These are phyloP conservation scores for Salicornia ramosissima DNA, from an alignment of 148 eudicot species.

Conservation along the genomic window DNA sequence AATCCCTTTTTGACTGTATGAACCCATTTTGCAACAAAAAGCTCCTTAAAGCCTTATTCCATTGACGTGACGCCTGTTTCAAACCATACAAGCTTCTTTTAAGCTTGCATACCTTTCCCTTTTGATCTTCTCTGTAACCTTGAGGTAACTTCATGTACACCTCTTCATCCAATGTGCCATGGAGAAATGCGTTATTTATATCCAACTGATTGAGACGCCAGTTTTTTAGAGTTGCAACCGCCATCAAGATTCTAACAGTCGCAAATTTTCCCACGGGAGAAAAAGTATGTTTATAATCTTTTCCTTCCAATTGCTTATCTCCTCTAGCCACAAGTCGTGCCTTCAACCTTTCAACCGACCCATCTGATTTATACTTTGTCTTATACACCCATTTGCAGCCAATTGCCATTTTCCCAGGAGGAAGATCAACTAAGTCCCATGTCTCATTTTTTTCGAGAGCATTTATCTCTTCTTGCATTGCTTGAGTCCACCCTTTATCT, in stretches of 20 bases:
- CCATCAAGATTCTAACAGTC: not conserved
- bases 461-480: not conserved
- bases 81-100: not conserved
- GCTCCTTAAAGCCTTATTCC: not conserved
- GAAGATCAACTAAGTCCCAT: not conserved
- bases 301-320: not conserved
- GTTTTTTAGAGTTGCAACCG: not conserved
- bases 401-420: not conserved
- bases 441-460: not conserved
- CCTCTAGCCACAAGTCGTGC: not conserved
- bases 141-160: not conserved
- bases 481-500: not conserved
- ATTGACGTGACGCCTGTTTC: not conserved
- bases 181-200: not conserved
- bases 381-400: not conserved
- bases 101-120: not conserved
- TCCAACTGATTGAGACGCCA: not conserved
- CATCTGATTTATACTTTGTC: not conserved
- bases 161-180: not conserved
- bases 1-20: not conserved
- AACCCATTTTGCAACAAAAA: not conserved
- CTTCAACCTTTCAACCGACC: not conserved
- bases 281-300: not conserved
- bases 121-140: not conserved
- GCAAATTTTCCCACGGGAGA: not conserved